Evolutionary conservation across 1,284 basidiomycete species (phyloP).

Genomic region (Moesziomyces parantarcticus): DNA sequence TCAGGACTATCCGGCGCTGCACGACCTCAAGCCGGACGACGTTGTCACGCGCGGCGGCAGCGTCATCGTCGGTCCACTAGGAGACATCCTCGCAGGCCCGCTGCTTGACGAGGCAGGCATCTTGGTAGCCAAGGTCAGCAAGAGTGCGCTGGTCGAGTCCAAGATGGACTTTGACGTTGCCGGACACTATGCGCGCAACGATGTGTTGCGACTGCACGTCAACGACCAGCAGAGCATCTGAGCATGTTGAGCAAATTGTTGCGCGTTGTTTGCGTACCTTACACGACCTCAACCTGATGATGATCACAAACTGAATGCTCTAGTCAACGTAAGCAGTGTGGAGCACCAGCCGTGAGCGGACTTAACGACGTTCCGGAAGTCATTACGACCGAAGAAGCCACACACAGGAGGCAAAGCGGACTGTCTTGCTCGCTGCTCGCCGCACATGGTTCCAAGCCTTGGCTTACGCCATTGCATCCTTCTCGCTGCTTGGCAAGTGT

Average conservation of each 20-base stretch:
- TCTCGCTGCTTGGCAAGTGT: neutral
- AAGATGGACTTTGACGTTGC: constrained; percentile 79
- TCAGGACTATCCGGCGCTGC: constrained; percentile 70
- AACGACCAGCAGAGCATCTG: constrained; percentile 11
- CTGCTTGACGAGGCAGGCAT: constrained; percentile 74
- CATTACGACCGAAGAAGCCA: too few relatives aligned
- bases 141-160: constrained; percentile 75
- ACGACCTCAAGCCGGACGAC: constrained; percentile 67
- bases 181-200: constrained; percentile 77
- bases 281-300: too few relatives aligned
- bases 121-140: constrained; percentile 75
- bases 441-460: neutral
- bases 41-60: constrained; percentile 79
- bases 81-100: constrained; percentile 77
- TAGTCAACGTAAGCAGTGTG: too few relatives aligned
- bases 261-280: too few relatives aligned
- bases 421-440: constrained; percentile 60
- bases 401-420: too few relatives aligned
- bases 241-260: constrained; percentile 45
- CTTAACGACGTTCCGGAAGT: too few relatives aligned
- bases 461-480: constrained; percentile 4
- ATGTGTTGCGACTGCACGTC: constrained; percentile 66
- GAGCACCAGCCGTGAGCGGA: too few relatives aligned
- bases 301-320: too few relatives aligned
- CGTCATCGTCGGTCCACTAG: constrained; percentile 77